Conservation (phyloP, 1,139 yeast genomes). For the Blastobotrys malaysiensis region DNA sequence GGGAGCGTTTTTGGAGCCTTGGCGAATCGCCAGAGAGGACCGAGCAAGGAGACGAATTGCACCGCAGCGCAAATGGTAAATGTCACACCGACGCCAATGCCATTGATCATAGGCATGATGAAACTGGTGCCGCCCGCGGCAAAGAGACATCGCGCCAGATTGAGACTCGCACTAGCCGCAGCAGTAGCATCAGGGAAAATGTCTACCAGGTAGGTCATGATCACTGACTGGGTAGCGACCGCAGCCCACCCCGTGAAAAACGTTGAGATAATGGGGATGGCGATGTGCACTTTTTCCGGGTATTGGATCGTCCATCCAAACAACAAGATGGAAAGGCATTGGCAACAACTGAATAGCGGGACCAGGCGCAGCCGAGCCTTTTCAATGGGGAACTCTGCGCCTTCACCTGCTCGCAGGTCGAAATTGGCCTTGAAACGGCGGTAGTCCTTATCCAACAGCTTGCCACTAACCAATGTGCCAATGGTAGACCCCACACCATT, state of each 20-base stretch:
- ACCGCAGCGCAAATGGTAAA: conserved; percentile 42
- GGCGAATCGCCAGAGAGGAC: background rate
- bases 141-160: conserved; percentile 51
- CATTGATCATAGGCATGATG: conserved; percentile 45
- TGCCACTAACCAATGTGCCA: conserved; percentile 29
- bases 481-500: conserved; percentile 33
- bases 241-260: conserved; percentile 46
- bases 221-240: conserved; percentile 40
- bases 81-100: conserved; percentile 54
- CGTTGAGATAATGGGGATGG: conserved; percentile 50
- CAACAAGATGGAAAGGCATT: conserved; percentile 36
- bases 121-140: conserved; percentile 58
- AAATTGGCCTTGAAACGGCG: conserved; percentile 2
- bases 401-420: conserved; percentile 41
- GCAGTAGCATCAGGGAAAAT: conserved; percentile 51
- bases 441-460: conserved; percentile 28
- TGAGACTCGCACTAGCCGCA: conserved; percentile 52
- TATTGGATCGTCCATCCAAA: conserved; percentile 64
- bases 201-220: conserved; percentile 51
- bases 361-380: conserved; percentile 39
- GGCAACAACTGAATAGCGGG: conserved; percentile 30
- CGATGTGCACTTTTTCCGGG: conserved; percentile 41
- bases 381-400: conserved; percentile 39
- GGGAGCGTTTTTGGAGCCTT: background rate
- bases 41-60: background rate